phyloP scores from a whole-genome alignment of 2,329 filamentous ascomycete genomes.

The Chalara sp. region DNA sequence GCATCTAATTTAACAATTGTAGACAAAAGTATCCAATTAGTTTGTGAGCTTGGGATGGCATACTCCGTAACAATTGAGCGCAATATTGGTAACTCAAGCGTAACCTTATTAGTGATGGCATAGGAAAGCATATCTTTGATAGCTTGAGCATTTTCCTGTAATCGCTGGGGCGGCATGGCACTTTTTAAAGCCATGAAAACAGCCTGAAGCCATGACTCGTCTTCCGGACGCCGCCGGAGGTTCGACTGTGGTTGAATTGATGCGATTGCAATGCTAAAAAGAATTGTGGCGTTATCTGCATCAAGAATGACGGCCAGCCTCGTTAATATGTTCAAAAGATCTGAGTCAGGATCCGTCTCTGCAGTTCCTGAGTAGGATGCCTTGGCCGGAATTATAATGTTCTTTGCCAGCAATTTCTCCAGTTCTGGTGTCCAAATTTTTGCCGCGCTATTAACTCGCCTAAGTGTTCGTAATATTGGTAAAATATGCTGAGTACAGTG shows the following conservation, averaged over 20 bases:
- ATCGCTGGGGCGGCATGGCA: constrained; percentile 15
- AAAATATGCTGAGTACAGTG: constrained; percentile 24
- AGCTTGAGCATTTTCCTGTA: constrained; percentile 17
- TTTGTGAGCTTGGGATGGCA: constrained; percentile 18
- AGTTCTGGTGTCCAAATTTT: constrained; percentile 16
- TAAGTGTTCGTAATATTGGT: constrained; percentile 17
- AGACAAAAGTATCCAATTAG: constrained; percentile 35
- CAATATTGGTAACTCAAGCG: constrained; percentile 28
- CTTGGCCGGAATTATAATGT: constrained; percentile 29
- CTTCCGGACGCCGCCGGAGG: constrained; percentile 36
- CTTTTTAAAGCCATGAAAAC: constrained; percentile 32
- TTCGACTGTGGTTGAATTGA: constrained; percentile 35
- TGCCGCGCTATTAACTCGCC: constrained; percentile 1
- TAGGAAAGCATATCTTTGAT: constrained; percentile 27
- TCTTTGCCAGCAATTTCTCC: constrained; percentile 27
- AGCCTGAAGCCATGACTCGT: constrained; percentile 42
- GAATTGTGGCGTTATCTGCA: constrained; percentile 32
- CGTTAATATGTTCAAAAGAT: constrained; percentile 19
- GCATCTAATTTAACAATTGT: constrained; percentile 38
- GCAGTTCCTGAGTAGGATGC: constrained; percentile 4
- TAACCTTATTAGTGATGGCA: constrained; percentile 28
- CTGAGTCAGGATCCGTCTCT: constrained; percentile 9
- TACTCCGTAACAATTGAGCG: constrained; percentile 25
- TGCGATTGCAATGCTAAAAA: constrained; percentile 39
- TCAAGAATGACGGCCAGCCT: constrained; percentile 18